Evolutionary conservation across 83 land plant genomes (phyloP).

Genomic region (Picea engelmannii): DNA sequence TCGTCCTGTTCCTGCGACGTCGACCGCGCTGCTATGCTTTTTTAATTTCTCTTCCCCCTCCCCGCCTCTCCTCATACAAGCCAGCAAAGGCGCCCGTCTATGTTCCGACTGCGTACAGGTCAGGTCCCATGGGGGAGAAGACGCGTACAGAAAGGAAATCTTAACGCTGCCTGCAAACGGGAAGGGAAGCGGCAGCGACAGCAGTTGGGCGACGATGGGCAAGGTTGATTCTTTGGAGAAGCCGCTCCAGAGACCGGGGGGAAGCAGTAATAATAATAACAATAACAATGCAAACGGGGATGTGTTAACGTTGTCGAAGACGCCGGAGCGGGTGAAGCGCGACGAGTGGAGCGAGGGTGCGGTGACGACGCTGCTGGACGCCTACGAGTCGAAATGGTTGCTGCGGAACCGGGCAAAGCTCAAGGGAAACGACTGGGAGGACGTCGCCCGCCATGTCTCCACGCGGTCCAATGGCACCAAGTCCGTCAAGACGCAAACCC

Average conservation of each 20-base stretch:
- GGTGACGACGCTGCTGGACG: conserved; percentile 68
- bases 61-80: background rate
- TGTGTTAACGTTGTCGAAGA: background rate
- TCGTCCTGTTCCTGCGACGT: background rate
- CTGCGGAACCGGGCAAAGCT: conserved; percentile 73
- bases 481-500: conserved; percentile 66
- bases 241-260: background rate
- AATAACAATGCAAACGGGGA: background rate
- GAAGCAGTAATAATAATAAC: background rate
- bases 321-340: conserved; percentile 34
- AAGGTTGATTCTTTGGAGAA: conserved; percentile 13
- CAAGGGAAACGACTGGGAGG: conserved; percentile 83
- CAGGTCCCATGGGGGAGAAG: too few relatives aligned
- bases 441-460: conserved; percentile 65
- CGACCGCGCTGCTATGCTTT: background rate
- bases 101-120: too few relatives aligned
- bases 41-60: background rate
- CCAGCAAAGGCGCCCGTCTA: too few relatives aligned
- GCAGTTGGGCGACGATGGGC: conserved; percentile 3
- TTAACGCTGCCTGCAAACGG: background rate
- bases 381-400: conserved; percentile 70
- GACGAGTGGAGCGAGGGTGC: conserved; percentile 89
- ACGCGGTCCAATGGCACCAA: conserved; percentile 34
- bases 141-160: too few relatives aligned
- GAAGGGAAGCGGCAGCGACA: background rate